Base-by-base conservation (phyloP, 2,329 filamentous ascomycete species). In the Alternaria dauci region DNA sequence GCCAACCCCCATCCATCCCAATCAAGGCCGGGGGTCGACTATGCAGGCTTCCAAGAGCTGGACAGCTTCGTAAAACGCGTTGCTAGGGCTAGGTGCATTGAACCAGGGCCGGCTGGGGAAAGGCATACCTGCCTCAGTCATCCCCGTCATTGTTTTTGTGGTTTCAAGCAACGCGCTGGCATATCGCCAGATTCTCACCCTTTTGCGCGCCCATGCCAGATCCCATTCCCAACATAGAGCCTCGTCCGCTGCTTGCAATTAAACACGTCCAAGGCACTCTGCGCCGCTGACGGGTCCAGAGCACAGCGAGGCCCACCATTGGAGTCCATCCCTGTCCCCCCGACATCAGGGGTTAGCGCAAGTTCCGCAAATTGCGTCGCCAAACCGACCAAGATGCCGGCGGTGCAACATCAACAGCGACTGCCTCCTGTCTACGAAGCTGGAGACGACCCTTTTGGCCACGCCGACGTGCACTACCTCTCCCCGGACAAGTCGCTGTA, bases 361-460 rank as follows among this genome's bases (percentile, higher is more conserved):
- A 58, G 38, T 23, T 69, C 72, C 72, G 58, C 72, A 75, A 71
- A 76, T 75, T 76, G 67, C 71, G 55, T 59, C 54, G 61, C 44
- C 58, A 36, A 58, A 36, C 11, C 54, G 52, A 54, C 65, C 62
- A 56, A 67, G 60, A 75, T 75, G 71, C 72, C 71, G 56, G 69
- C 71, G 20, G 68, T 67, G 58, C 67, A 65, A 38, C 71, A 73
- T 55, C 68, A 67, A 44, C 62, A 67, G 54, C 60, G 52, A 50
- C 58, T 59, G 52, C 50, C 56, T 62, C 63, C 55, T 58, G 59
- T 50, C 50, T 65, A 58, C 55, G 41, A 61, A 50, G 57, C 52
- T 34, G 58, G 47, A 44, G 53, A 63, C 9, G 50, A 46, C 53
- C 60, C 64, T 36, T 48, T 42, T 30, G 23, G 26, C 44, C 59